Conservation (phyloP, 2,329 filamentous ascomycete species). For the Calonectria pteridis region DNA sequence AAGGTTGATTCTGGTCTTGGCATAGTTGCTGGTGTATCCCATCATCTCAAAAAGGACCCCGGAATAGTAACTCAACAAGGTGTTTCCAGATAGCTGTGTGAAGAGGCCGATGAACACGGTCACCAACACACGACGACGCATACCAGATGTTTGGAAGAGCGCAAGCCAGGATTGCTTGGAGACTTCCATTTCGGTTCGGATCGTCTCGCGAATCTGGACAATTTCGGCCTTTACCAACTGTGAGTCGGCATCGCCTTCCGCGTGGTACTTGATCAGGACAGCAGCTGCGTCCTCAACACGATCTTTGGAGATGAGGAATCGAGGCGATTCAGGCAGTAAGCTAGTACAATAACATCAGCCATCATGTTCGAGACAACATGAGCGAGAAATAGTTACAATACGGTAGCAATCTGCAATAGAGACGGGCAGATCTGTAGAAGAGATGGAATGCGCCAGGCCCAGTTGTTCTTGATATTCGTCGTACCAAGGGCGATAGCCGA, state of each 20-base stretch:
- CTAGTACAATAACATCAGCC: background rate
- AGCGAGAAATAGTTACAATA: background rate
- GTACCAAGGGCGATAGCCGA: conserved; percentile 53
- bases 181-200: conserved; percentile 34
- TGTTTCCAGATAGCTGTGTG: conserved; percentile 42
- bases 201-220: conserved; percentile 31
- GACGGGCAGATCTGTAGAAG: conserved; percentile 55
- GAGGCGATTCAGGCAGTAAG: conserved; percentile 34
- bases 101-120: conserved; percentile 43
- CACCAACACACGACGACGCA: conserved; percentile 46
- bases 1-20: conserved; percentile 61
- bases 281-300: conserved; percentile 32
- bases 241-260: conserved; percentile 26
- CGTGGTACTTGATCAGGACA: conserved; percentile 36
- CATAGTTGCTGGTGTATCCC: conserved; percentile 54
- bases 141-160: conserved; percentile 42
- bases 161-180: conserved; percentile 32
- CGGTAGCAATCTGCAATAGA: conserved; percentile 2
- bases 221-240: conserved; percentile 32
- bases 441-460: conserved; percentile 63
- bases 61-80: conserved; percentile 51
- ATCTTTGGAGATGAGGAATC: conserved; percentile 40
- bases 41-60: conserved; percentile 57
- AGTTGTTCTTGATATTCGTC: conserved; percentile 49
- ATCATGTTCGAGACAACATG: background rate